phyloP scores from a whole-genome alignment of 2,329 filamentous ascomycete genomes.

The Blastomyces emzantsi region DNA sequence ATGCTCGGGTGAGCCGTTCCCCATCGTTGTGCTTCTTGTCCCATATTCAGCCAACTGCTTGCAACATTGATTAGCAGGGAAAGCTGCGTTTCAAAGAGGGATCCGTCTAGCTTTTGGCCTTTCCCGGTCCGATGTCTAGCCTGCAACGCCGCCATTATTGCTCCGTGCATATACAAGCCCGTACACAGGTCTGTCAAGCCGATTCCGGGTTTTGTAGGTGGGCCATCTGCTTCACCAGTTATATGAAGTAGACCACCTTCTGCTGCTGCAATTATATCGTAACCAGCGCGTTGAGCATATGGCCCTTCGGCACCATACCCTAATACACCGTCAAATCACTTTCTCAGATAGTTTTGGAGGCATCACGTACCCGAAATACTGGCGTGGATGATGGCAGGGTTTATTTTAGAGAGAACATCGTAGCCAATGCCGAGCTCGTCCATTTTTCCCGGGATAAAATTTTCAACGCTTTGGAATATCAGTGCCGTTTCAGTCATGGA shows the following conservation, averaged over 20 bases:
- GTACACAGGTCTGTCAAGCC: constrained; percentile 40
- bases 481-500: not conserved
- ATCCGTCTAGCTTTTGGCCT: constrained; percentile 39
- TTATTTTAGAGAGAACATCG: constrained; percentile 27
- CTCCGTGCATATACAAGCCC: constrained; percentile 39
- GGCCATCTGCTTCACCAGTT: constrained; percentile 35
- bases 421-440: constrained; percentile 37
- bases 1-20: constrained; percentile 42
- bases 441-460: constrained; percentile 38
- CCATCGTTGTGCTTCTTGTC: constrained; percentile 36
- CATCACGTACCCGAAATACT: constrained; percentile 32
- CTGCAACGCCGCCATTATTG: constrained; percentile 37
- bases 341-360: not conserved
- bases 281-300: constrained; percentile 36
- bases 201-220: constrained; percentile 36
- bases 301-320: constrained; percentile 37
- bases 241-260: constrained; percentile 39
- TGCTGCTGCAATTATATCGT: constrained; percentile 39
- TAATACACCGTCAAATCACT: not conserved
- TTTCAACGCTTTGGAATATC: constrained; percentile 30
- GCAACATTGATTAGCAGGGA: constrained; percentile 38
- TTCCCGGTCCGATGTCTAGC: constrained; percentile 31
- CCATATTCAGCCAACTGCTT: constrained; percentile 33
- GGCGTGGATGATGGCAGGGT: constrained; percentile 36
- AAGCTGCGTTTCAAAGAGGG: constrained; percentile 38